These are phyloP conservation scores for Cladophialophora psammophila DNA, from an alignment of 2,329 filamentous ascomycete genomes.

Conservation along the genomic window DNA sequence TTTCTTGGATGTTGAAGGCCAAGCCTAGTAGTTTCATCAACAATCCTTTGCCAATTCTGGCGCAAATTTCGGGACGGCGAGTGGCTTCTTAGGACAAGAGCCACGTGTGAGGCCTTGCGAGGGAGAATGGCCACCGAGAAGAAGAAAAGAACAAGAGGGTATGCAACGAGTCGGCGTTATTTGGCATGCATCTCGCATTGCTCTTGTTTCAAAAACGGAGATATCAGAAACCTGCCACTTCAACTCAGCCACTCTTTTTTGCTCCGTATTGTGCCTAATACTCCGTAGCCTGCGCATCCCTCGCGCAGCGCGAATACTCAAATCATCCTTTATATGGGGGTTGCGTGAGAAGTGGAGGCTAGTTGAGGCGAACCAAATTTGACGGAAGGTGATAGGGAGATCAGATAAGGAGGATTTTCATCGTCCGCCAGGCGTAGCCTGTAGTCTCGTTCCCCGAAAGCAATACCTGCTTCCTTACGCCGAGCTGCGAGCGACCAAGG, in stretches of 20 bases:
- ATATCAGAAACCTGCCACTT: not conserved
- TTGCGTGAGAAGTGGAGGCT: slow-evolving; percentile 12
- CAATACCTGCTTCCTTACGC: not conserved
- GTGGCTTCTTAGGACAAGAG: slow-evolving; percentile 1
- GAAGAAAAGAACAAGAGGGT: not conserved
- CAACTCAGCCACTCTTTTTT: slow-evolving; percentile 10
- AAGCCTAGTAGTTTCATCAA: slow-evolving; percentile 14
- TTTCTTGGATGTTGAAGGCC: slow-evolving; percentile 11
- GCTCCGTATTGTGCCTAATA: not conserved
- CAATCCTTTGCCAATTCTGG: slow-evolving; percentile 10
- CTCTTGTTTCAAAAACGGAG: slow-evolving; percentile 7
- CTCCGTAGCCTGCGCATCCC: not conserved
- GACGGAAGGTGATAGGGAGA: slow-evolving; percentile 10
- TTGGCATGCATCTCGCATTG: slow-evolving; percentile 6
- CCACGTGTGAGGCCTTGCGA: not conserved
- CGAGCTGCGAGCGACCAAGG: slow-evolving; percentile 16
- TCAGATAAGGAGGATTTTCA: not conserved
- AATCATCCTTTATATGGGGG: slow-evolving; percentile 12
- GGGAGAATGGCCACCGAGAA: not conserved
- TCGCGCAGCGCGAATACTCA: not conserved
- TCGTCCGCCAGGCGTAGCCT: slow-evolving; percentile 20
- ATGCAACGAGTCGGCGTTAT: not conserved
- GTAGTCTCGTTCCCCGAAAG: slow-evolving; percentile 10
- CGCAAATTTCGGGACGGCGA: not conserved
- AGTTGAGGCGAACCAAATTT: slow-evolving; percentile 18